Evolutionary conservation across 2,329 filamentous ascomycete species (phyloP), one percentile per base, ranked within the genome.

Genomic region (Fusarium hainanense): DNA sequence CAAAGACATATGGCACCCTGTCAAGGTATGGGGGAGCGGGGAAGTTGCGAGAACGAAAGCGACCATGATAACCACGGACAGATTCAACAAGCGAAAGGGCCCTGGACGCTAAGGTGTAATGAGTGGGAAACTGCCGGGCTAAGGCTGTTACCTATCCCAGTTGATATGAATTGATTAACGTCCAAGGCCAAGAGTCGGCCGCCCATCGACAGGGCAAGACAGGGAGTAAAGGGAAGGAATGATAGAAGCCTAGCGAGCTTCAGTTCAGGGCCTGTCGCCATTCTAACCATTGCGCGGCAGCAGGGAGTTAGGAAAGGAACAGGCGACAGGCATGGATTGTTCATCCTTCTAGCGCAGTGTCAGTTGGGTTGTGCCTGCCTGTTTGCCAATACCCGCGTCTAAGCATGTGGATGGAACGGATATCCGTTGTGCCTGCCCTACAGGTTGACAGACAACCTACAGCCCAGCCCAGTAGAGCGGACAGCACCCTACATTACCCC

Each of bases 311-410:
- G 47, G 44, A 54, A 69, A 46, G 51, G 59, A 69, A 52, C 34
- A 61, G 63, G 68, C 49, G 57, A 51, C 67, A 64, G 50, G 67
- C 63, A 63, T 30, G 28, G 28, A 30, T 63, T 50, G 59, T 44
- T 64, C 64, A 64, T 50, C 59, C 55, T 71, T 71, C 68, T 71
- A 71, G 64, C 68, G 68, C 56, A 62, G 46, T 27, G 34, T 21
- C 49, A 55, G 32, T 55, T 71, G 62, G 67, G 67, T 48, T 27
- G 32, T 27, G 49, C 23, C 48, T 50, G 30, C 48, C 66, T 71
- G 68, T 60, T 66, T 71, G 68, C 63, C 68, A 68, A 69, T 65
- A 55, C 34, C 34, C 34, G 68, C 69, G 58, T 52, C 49, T 52
- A 52, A 52, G 7, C 32, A 37, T 34, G 34, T 37, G 34, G 34